Base-by-base conservation (phyloP, 2,329 filamentous ascomycete genomes). In the Calonectria fujianensis region DNA sequence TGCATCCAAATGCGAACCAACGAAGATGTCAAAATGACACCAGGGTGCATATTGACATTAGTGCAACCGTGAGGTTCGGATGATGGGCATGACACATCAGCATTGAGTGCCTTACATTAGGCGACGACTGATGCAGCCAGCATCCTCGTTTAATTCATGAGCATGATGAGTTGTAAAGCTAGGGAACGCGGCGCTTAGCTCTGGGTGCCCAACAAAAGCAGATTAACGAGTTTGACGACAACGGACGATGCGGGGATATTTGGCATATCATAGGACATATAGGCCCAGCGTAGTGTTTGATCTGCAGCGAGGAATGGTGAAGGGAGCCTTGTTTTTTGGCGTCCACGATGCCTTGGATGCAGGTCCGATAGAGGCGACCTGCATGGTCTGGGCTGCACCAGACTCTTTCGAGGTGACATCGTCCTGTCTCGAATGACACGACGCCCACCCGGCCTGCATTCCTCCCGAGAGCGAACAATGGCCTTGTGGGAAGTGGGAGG, bases 11-110 rank as follows among this genome's bases (percentile, higher is more conserved):
- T 41, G 61, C 66, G 61, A 68, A 37, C 67, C 32, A 67, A 67
- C 48, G 35, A 54, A 54, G 61, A 24, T 52, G 27, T 24, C 31
- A 41, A 48, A 18, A 27, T 18, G 39, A 27, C 41, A 35, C n/a
- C 51, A 20, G 72, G 39, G 11, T 45, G 31, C 39, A 59, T 27
- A 31, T 32, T 31, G 7, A 61, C 31, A 69, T 59, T 20, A 41
- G 51, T 67, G 72, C 63, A 63, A 61, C 61, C 27, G 66, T 32
- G 66, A 73, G 51, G 67, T 74, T 74, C 51, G 72, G 67, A 74
- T 51, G 72, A 73, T 66, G 57, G 59, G 48, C 65, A 67, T 48
- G 64, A 64, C 64, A 52, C 41, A 16, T 57, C 45, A 39, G 37
- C 9, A 52, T n/a, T 24, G 71, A 50, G 64, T 50, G 69, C 41